These are phyloP conservation scores for Raffaelea arxii DNA, from an alignment of 2,329 filamentous ascomycete species.

Conservation along the genomic window DNA sequence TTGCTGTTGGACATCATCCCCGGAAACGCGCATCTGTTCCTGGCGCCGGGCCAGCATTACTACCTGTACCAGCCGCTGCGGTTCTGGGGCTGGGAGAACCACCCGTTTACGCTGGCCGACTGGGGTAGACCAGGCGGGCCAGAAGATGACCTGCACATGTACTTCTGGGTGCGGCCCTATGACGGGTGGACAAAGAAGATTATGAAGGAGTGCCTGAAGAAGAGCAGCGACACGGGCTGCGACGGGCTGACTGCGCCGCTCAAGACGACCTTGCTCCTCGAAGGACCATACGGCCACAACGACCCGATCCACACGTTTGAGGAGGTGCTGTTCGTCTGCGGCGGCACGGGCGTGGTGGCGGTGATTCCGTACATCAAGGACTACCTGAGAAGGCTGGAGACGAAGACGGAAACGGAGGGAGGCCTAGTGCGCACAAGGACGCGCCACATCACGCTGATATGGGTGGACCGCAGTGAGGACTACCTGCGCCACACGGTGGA, in stretches of 20 bases:
- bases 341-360: constrained; percentile 4
- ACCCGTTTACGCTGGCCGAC: constrained; percentile 36
- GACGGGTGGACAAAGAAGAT: constrained; percentile 5
- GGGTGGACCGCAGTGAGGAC: constrained; percentile 12
- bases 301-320: neutral
- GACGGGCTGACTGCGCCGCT: neutral
- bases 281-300: constrained; percentile 5
- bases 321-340: constrained; percentile 3
- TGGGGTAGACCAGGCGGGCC: neutral
- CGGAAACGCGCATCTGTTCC: constrained; percentile 4
- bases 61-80: constrained; percentile 31
- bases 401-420: neutral
- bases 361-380: constrained; percentile 3
- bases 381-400: neutral
- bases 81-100: constrained; percentile 33
- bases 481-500: no score
- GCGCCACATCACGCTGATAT: constrained; percentile 9
- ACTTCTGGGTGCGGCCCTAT: neutral
- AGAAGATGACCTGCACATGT: neutral
- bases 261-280: constrained; percentile 1
- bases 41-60: constrained; percentile 30
- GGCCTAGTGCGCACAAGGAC: constrained; percentile 9
- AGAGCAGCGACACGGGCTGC: neutral
- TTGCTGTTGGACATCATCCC: neutral
- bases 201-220: neutral